phyloP scores from a whole-genome alignment of 768 basidiomycete species.

The Filobasidium floriforme region DNA sequence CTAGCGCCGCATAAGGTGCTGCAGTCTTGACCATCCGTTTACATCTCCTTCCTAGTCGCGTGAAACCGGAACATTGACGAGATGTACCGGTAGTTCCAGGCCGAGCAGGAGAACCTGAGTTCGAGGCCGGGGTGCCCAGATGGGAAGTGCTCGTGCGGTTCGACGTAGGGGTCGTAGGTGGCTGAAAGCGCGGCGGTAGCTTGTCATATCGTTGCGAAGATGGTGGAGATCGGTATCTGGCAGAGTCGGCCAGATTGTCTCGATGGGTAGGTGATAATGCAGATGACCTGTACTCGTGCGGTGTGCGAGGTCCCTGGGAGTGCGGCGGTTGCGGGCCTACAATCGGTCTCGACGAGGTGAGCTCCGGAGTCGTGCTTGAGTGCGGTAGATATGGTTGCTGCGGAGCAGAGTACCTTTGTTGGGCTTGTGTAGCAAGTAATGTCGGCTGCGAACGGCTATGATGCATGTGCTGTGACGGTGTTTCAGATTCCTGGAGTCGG shows the following conservation, averaged over 20 bases:
- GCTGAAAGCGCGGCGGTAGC: too few species aligned
- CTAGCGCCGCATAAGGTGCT: slow-evolving; percentile 28
- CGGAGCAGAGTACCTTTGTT: neutral
- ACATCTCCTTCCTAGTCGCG: slow-evolving; percentile 37
- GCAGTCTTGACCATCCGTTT: slow-evolving; percentile 34
- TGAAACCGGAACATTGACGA: slow-evolving; percentile 38
- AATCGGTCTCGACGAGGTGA: neutral
- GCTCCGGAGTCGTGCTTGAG: neutral
- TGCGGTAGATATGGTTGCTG: neutral
- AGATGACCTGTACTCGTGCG: neutral
- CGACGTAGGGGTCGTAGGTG: too few species aligned
- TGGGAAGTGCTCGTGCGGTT: too few species aligned
- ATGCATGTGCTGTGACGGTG: too few species aligned
- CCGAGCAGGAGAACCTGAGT: neutral
- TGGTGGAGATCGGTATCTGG: too few species aligned
- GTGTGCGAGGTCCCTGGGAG: neutral
- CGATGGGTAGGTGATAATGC: too few species aligned
- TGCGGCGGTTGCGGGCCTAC: too few species aligned
- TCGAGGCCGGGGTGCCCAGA: too few species aligned
- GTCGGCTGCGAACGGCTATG: neutral
- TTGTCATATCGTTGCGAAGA: too few species aligned
- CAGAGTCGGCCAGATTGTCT: too few species aligned
- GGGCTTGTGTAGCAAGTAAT: neutral
- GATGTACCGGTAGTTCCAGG: slow-evolving; percentile 4
- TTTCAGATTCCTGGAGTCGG: too few species aligned